phyloP scores from a whole-genome alignment of 345 rosid species.

The Crucihimalaya himalaica region DNA sequence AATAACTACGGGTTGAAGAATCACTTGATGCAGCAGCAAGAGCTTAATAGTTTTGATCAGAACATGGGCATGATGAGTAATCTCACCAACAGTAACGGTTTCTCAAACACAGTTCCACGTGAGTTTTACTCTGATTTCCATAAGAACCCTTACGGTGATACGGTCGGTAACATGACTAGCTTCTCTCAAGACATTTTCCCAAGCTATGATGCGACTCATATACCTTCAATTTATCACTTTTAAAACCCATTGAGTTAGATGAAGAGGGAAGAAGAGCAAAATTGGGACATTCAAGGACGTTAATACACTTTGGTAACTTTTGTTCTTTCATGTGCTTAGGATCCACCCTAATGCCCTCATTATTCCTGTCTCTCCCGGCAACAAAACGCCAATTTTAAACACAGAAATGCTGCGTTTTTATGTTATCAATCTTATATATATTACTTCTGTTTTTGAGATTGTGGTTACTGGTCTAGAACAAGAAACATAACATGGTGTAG shows the following conservation, averaged over 20 bases:
- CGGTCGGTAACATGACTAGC: background rate
- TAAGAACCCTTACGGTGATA: background rate
- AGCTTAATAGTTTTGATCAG: slow-evolving; percentile 7
- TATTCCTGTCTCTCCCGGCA: too few species aligned
- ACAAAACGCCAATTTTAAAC: too few species aligned
- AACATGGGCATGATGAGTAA: slow-evolving; percentile 4
- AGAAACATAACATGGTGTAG: background rate
- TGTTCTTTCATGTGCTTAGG: too few species aligned
- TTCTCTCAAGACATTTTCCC: slow-evolving; percentile 2
- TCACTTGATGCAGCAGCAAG: background rate
- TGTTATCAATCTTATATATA: too few species aligned
- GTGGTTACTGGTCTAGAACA: background rate
- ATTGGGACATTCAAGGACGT: too few species aligned
- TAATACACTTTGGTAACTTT: too few species aligned
- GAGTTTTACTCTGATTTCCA: slow-evolving; percentile 8
- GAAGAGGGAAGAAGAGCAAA: too few species aligned
- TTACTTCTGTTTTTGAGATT: background rate
- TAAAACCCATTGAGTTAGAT: too few species aligned
- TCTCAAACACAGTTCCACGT: slow-evolving; percentile 9
- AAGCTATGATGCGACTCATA: slow-evolving; percentile 16
- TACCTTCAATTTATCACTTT: too few species aligned
- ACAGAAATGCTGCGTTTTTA: too few species aligned
- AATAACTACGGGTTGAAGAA: background rate
- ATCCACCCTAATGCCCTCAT: too few species aligned
- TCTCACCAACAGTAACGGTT: background rate